phyloP scores from a whole-genome alignment of 495 filamentous ascomycete genomes.

The Cetradonia linearis region DNA sequence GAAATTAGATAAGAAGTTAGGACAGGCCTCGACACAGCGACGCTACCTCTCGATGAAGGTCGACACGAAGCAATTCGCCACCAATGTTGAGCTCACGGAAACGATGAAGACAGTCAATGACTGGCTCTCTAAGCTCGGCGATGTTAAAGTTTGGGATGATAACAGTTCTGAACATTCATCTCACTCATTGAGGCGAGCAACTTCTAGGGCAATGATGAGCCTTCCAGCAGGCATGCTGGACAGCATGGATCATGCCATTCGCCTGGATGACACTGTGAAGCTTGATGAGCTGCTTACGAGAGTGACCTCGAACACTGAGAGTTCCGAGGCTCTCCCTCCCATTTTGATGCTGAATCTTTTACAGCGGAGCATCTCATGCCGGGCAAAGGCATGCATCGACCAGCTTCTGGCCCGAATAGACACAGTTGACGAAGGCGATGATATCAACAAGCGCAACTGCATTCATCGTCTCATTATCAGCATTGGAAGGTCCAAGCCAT shows the following conservation, averaged over 20 bases:
- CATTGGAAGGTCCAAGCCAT: constrained; percentile 64
- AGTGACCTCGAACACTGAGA: constrained; percentile 42
- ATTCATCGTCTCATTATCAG: constrained; percentile 85
- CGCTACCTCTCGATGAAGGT: constrained; percentile 82
- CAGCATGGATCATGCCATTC: constrained; percentile 65
- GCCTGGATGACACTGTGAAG: constrained; percentile 55
- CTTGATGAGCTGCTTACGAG: constrained; percentile 50
- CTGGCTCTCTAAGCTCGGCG: constrained; percentile 75
- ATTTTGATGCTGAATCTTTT: constrained; percentile 66
- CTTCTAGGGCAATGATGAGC: constrained; percentile 60
- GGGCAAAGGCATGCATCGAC: constrained; percentile 56
- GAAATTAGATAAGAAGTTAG: constrained; percentile 88
- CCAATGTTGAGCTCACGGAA: constrained; percentile 53
- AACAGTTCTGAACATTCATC: constrained; percentile 58
- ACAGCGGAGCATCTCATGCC: constrained; percentile 69
- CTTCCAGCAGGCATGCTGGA: constrained; percentile 56
- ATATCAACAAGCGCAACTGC: constrained; percentile 88
- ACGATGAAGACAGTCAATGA: constrained; percentile 73
- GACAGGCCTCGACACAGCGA: constrained; percentile 59
- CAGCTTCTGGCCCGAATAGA: constrained; percentile 55
- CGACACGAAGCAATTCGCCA: constrained; percentile 72
- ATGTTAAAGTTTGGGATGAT: constrained; percentile 61
- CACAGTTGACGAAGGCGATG: constrained; percentile 71
- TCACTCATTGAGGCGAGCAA: constrained; percentile 57
- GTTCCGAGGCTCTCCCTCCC: constrained; percentile 40